Base-by-base conservation (phyloP, 148 eudicot species). In the Mesembryanthemum crystallinum region DNA sequence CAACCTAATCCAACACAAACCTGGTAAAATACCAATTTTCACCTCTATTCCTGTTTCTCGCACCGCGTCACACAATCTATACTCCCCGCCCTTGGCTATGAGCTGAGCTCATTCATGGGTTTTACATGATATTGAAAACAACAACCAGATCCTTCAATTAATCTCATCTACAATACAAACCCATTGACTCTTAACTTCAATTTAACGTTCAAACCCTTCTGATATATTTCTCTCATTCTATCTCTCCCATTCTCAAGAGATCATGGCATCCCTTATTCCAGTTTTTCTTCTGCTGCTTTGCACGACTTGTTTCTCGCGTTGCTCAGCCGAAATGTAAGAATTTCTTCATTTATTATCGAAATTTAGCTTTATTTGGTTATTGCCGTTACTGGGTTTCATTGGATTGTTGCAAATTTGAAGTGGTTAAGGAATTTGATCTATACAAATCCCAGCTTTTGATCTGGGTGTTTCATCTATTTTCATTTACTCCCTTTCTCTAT, bases 311-410 rank as follows among this genome's bases (percentile, higher is more conserved):
- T 79, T 84, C 66, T 74, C 70, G n/a, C 29, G 62, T 42, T 74
- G 69, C 55, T 79, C 65, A 7, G 84, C 89, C 73, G 62, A 86
- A 83, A 76, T 42, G 91, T 89, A 83, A 84, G 88, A 33, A 20
- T 4, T 77, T 57, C 11, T 80, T 71, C 29, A 20, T 69, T 21
- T 15, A 32, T 61, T 10, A 4, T 49, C 39, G 7, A 17, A 30
- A 32, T 76, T 77, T 42, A 6, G 25, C 39, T 69, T 43, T 17
- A 9, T 25, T 76, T 67, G 4, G 14, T 61, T 18, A 15, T 63
- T 27, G 11, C 18, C 5, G 8, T n/a, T 60, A 10, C 43, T 74
- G 28, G 67, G 13, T 65, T 28, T 52, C 39, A 32, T 64, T 75
- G 17, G 57, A 43, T 62, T 74, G 1, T 15, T 73, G 27, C 20